A percentile compares a stretch with the other conserved stretches of the same genome.
These are phyloP conservation scores for Heritiera littoralis DNA, from an alignment of 345 rosid species.

Conservation along the genomic window DNA sequence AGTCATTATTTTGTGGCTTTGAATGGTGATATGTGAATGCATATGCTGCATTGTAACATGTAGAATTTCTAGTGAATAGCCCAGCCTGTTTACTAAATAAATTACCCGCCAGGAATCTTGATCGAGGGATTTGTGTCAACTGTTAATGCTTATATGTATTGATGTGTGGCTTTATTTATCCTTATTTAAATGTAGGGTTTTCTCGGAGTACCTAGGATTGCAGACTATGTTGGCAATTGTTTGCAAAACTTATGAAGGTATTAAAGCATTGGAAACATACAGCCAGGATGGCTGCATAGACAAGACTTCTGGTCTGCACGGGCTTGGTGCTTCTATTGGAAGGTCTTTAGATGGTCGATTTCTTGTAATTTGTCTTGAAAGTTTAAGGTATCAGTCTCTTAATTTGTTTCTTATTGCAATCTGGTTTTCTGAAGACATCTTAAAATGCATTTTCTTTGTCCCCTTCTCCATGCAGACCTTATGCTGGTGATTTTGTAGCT, in stretches of 20 bases:
- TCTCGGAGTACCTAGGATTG: constrained; percentile 76
- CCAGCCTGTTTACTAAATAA: neutral
- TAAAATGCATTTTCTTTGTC: constrained; percentile 12
- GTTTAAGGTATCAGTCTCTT: constrained; percentile 57
- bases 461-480: constrained; percentile 54
- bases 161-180: constrained; percentile 20
- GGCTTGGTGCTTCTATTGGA: constrained; percentile 78
- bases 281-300: constrained; percentile 56
- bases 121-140: neutral
- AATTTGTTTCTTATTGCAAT: neutral
- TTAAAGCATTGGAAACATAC: constrained; percentile 57
- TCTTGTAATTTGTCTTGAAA: constrained; percentile 69
- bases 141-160: neutral
- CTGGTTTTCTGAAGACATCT: constrained; percentile 10
- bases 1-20: neutral
- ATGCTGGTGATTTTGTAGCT: constrained; percentile 59
- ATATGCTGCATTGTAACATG: neutral
- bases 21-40: neutral
- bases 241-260: constrained; percentile 57
- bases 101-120: neutral
- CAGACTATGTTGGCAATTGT: constrained; percentile 83
- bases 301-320: constrained; percentile 63
- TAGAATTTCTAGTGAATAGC: neutral
- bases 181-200: constrained; percentile 47
- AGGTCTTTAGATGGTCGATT: constrained; percentile 65